Evolutionary conservation across 2,329 filamentous ascomycete species (phyloP), one percentile per base, ranked within the genome.

Genomic region (Fonsecaea pedrosoi): DNA sequence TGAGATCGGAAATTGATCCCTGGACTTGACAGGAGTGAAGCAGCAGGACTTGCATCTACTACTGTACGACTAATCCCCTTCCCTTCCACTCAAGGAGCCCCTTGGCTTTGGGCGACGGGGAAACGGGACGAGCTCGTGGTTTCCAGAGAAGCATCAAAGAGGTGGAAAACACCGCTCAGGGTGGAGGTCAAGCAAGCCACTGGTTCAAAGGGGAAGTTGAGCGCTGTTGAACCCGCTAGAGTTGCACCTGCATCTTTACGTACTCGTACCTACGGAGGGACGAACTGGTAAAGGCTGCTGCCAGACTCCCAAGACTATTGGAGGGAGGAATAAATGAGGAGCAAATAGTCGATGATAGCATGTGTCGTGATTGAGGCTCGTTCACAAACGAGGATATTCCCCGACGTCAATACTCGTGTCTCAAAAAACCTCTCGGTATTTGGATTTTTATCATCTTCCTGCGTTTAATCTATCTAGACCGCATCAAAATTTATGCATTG

Each of bases 361-460:
- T 25, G 25, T 25, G 25, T 25, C 25, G 25, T 25, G 25, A 25
- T 25, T 25, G 25, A 25, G 2, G 25, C 25, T 25, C 25, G 15
- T n/a, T 42, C 53, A 32, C 61, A 30, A 57, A 48, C 37, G 54
- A 64, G 30, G 40, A 54, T 38, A 54, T 32, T 59, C 58, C 54
- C 61, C 54, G 54, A 58, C 37, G 12, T 50, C 40, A 64, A 34
- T 38, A 50, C 10, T 9, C 45, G 21, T 21, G 45, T 50, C 45
- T 50, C 45, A 25, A 21, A 21, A 50, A 5, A 21, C 21, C 6
- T 7, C n/a, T 8, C 42, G 2, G 42, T 10, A 48, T 48, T 38
- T 13, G 4, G 7, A 21, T 48, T 13, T 50, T 50, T 50, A 18
- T 50, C 4, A 21, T 50, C 45, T 25, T 25, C 40, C 8, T 10